Conservation (phyloP, 2,329 filamentous ascomycete genomes). For the Diplocarpon rosae region DNA sequence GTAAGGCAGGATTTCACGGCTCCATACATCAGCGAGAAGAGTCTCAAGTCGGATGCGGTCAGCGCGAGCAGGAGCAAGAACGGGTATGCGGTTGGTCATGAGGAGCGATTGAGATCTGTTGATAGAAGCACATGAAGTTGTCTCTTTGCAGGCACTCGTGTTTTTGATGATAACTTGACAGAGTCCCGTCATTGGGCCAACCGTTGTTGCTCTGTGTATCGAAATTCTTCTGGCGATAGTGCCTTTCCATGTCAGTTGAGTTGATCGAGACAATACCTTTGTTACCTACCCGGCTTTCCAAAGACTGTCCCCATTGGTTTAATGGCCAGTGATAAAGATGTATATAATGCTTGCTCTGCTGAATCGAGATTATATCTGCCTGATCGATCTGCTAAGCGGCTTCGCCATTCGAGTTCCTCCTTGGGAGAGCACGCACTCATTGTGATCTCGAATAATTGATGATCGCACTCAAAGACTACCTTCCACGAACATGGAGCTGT, state of each 20-base stretch:
- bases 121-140: slow-evolving; percentile 40
- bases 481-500: slow-evolving; percentile 89
- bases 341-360: slow-evolving; percentile 40
- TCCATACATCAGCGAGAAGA: slow-evolving; percentile 71
- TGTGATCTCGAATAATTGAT: slow-evolving; percentile 72
- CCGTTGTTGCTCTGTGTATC: slow-evolving; percentile 66
- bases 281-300: slow-evolving; percentile 50
- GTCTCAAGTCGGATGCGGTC: slow-evolving; percentile 71
- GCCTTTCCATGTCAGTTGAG: slow-evolving; percentile 30
- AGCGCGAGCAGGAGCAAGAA: slow-evolving; percentile 61
- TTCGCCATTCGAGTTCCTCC: slow-evolving; percentile 74
- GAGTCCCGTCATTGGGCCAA: slow-evolving; percentile 55
- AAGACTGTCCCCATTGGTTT: slow-evolving; percentile 66
- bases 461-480: slow-evolving; percentile 66
- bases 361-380: slow-evolving; percentile 38
- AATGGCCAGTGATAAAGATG: slow-evolving; percentile 57
- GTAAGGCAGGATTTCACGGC: slow-evolving; percentile 66
- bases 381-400: slow-evolving; percentile 45
- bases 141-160: slow-evolving; percentile 57
- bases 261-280: not conserved
- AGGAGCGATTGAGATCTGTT: slow-evolving; percentile 71
- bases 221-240: slow-evolving; percentile 59
- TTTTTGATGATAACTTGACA: slow-evolving; percentile 81
- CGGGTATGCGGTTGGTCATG: slow-evolving; percentile 56
- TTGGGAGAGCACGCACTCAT: slow-evolving; percentile 73